Conservation (phyloP, 768 basidiomycete genomes). For the Cystofilobasidium bisporidii region DNA sequence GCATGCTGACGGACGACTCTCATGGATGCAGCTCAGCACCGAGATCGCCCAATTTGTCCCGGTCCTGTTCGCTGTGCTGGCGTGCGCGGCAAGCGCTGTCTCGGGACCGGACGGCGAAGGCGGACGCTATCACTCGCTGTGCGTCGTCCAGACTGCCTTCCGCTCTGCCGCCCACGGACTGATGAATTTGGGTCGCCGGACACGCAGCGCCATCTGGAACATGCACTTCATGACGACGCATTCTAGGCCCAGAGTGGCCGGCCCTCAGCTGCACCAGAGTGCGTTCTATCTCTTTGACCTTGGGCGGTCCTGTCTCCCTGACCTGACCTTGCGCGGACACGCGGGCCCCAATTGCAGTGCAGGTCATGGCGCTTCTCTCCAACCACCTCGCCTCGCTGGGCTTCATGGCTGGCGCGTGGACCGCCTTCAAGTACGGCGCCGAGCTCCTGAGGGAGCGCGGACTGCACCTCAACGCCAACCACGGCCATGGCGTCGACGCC, state of each 20-base stretch:
- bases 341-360: too few relatives aligned
- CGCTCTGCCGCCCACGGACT: background rate
- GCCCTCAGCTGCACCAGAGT: constrained; percentile 12
- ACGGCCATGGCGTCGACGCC: constrained; percentile 6
- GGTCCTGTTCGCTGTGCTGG: constrained; percentile 15
- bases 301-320: too few relatives aligned
- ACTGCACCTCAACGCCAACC: constrained; percentile 2
- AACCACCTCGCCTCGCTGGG: constrained; percentile 17
- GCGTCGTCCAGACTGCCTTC: background rate
- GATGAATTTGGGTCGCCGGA: too few relatives aligned
- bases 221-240: constrained; percentile 3
- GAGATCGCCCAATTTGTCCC: constrained; percentile 3
- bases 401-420: constrained; percentile 4
- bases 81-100: constrained; percentile 6
- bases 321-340: too few relatives aligned
- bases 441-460: background rate
- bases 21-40: too few relatives aligned
- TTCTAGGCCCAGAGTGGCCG: background rate
- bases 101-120: background rate
- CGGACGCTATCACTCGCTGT: background rate
- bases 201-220: constrained; percentile 17
- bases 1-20: too few relatives aligned
- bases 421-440: background rate
- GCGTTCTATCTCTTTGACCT: background rate
- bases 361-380: constrained; percentile 8